Evolutionary conservation across 1,284 basidiomycete species (phyloP), one percentile per base, ranked within the genome.

Genomic region (Hymenochaete sp.): DNA sequence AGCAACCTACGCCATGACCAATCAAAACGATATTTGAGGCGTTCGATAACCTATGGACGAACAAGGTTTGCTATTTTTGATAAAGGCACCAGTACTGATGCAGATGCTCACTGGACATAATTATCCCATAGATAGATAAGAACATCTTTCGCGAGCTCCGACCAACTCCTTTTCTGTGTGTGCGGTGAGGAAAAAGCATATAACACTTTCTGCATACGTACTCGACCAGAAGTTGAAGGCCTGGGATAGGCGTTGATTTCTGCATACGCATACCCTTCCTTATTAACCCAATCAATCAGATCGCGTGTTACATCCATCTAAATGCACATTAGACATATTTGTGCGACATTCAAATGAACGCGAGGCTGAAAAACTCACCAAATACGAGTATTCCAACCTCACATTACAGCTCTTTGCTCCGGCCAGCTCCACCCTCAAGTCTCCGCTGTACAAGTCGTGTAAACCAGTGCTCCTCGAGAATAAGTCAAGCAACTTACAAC

Each of bases 61-160:
- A 27, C 16, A 9, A 14, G 29, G 13, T n/a, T n/a, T n/a, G n/a
- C n/a, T n/a, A n/a, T n/a, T n/a, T n/a, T n/a, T 5, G 19, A 37
- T 44, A 16, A 48, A 22, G 8, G 22, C n/a, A n/a, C 45, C 28
- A 35, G 4, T 7, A 16, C 3, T 13, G 7, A 16, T 22, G 3
- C n/a, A 26, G 18, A 16, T 27, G 49, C 75, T 64, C 52, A 92
- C 90, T 87, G 77, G 45, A 96, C 72, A 54, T 92, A 91, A 59
- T 97, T 95, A 63, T 98, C 93, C 95, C 95, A 98, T 2, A 98
- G 61, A 58, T 95, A 95, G 5, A 73, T 69, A 49, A 93, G 62
- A 18, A 92, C 65, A 24, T 85, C 76, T 33, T 66, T 71, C 14
- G 71, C 70, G 29, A 68, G 63, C 39, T 75, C 71, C 4, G 37